These are phyloP conservation scores for Kernera saxatilis DNA, from an alignment of 345 rosid species.

Conservation along the genomic window DNA sequence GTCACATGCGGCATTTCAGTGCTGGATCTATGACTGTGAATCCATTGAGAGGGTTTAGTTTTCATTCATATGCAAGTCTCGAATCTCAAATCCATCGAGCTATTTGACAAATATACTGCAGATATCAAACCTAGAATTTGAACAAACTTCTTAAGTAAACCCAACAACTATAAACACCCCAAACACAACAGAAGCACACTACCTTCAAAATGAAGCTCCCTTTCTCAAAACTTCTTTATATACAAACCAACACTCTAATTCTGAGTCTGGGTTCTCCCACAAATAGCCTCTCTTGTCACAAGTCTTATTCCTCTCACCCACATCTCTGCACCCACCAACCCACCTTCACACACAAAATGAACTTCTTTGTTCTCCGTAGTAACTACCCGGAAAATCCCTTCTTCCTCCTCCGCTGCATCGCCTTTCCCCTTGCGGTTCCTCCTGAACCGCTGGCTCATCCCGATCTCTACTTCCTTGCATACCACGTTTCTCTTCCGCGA, in stretches of 20 bases:
- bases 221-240: slow-evolving; percentile 31
- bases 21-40: neutral
- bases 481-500: slow-evolving; percentile 56
- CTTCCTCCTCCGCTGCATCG: slow-evolving; percentile 32
- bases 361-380: slow-evolving; percentile 69
- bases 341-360: slow-evolving; percentile 79
- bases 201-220: slow-evolving; percentile 8
- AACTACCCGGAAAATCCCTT: slow-evolving; percentile 67
- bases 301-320: slow-evolving; percentile 94
- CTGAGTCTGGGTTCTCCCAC: slow-evolving; percentile 27
- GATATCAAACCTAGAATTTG: slow-evolving; percentile 1
- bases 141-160: slow-evolving; percentile 14
- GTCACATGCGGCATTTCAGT: neutral
- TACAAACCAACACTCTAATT: slow-evolving; percentile 20
- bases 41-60: neutral
- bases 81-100: neutral
- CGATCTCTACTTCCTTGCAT: slow-evolving; percentile 59
- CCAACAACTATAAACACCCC: slow-evolving; percentile 25
- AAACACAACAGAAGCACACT: slow-evolving; percentile 15
- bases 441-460: slow-evolving; percentile 50
- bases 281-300: slow-evolving; percentile 51
- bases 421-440: slow-evolving; percentile 46
- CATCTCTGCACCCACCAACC: slow-evolving; percentile 67
- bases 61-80: slow-evolving; percentile 1
- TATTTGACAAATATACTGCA: slow-evolving; percentile 21